Evolutionary conservation across 768 basidiomycete genomes (phyloP).

Genomic region (Rhodotorula graminis): DNA sequence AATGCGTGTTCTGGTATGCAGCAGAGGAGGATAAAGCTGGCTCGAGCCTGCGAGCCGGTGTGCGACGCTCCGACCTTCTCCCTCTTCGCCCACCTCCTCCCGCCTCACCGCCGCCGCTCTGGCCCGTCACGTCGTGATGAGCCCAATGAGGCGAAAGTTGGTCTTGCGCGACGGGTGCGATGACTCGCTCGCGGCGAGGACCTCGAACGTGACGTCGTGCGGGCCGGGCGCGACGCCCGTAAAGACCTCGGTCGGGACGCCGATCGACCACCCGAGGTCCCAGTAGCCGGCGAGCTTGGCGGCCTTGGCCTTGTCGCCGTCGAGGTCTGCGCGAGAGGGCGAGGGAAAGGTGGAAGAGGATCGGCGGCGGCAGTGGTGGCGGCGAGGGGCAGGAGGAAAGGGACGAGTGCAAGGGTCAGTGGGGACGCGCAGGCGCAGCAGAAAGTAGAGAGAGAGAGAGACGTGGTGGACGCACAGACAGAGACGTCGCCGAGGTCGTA

Average conservation of each 20-base stretch:
- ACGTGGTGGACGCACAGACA: conserved; percentile 23
- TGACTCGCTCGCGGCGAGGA: conserved; percentile 10
- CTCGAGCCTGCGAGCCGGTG: too few relatives aligned
- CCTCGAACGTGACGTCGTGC: conserved; percentile 30
- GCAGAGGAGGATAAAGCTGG: too few relatives aligned
- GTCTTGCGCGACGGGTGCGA: conserved; percentile 26
- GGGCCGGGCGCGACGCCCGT: conserved; percentile 1
- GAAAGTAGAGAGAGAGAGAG: too few relatives aligned
- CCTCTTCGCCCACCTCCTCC: too few relatives aligned
- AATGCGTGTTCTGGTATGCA: too few relatives aligned
- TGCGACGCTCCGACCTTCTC: too few relatives aligned
- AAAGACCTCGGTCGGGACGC: conserved; percentile 32
- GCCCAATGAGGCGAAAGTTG: conserved; percentile 26
- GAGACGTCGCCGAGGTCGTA: conserved; percentile 34
- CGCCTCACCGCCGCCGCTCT: too few relatives aligned
- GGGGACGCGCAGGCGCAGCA: too few relatives aligned
- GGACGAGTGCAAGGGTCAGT: too few relatives aligned
- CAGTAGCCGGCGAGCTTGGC: conserved; percentile 27
- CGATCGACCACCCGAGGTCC: conserved; percentile 34
- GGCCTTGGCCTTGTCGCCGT: conserved; percentile 11
- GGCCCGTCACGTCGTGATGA: conserved; percentile 5
- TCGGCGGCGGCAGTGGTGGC: too few relatives aligned
- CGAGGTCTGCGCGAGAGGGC: conserved; percentile 9
- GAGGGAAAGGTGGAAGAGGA: background rate
- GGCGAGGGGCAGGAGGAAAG: too few relatives aligned